These are phyloP conservation scores for Vanilla planifolia DNA, from an alignment of 106 monocot genomes.

Conservation along the genomic window DNA sequence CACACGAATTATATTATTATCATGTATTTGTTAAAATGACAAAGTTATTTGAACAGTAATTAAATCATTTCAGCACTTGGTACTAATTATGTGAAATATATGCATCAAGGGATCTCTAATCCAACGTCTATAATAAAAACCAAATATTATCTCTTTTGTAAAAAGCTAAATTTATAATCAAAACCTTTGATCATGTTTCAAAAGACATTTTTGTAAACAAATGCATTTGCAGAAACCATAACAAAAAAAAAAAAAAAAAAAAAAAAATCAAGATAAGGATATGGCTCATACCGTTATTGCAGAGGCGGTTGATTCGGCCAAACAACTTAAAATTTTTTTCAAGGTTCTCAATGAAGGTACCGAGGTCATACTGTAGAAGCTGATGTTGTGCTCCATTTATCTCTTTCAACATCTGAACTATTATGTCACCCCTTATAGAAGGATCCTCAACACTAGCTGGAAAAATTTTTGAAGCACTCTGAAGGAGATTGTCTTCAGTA, in stretches of 20 bases:
- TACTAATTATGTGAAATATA: no score
- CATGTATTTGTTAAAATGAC: no score
- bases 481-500: conserved; percentile 31
- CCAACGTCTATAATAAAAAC: no score
- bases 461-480: conserved; percentile 47
- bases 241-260: not conserved
- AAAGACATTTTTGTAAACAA: no score
- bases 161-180: no score
- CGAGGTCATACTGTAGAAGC: conserved; percentile 14
- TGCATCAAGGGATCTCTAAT: no score
- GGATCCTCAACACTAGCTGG: conserved; percentile 82
- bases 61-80: no score
- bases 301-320: conserved; percentile 30
- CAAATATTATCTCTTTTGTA: no score
- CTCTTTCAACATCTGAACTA: conserved; percentile 69
- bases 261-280: not conserved
- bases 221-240: not conserved
- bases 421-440: conserved; percentile 74
- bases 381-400: conserved; percentile 27
- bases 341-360: conserved; percentile 50
- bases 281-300: conserved; percentile 16
- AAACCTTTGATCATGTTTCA: no score
- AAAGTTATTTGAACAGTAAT: no score
- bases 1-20: no score
- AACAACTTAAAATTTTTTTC: conserved; percentile 33